These are phyloP conservation scores for Teratosphaeria gauchensis DNA, from an alignment of 2,329 filamentous ascomycete genomes.

Conservation along the genomic window DNA sequence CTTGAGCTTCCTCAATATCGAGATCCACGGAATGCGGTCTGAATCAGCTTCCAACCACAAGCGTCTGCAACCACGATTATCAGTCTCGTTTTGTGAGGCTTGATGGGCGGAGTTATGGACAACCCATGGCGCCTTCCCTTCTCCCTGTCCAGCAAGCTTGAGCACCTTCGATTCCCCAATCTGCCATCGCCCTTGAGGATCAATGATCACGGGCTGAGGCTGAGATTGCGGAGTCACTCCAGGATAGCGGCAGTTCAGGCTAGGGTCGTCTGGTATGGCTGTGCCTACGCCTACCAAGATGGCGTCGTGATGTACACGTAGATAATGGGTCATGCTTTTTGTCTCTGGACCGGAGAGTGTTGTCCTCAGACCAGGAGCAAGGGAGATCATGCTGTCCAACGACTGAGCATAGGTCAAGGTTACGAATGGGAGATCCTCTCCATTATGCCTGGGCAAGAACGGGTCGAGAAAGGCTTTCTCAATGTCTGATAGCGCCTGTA, in stretches of 20 bases:
- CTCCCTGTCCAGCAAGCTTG: slow-evolving; percentile 51
- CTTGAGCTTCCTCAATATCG: slow-evolving; percentile 50
- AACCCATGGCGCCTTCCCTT: slow-evolving; percentile 65
- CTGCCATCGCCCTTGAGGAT: slow-evolving; percentile 67
- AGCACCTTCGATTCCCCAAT: slow-evolving; percentile 52
- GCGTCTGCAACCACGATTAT: not conserved
- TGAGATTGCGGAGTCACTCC: slow-evolving; percentile 42
- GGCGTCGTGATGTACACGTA: slow-evolving; percentile 71
- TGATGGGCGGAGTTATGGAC: slow-evolving; percentile 36
- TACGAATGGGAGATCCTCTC: slow-evolving; percentile 40
- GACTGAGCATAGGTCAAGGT: slow-evolving; percentile 89
- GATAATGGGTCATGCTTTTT: slow-evolving; percentile 87
- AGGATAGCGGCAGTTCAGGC: slow-evolving; percentile 61
- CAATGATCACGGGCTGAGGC: slow-evolving; percentile 72
- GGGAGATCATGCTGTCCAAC: slow-evolving; percentile 69
- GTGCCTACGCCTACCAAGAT: slow-evolving; percentile 82
- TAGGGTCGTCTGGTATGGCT: slow-evolving; percentile 73
- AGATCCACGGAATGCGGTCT: slow-evolving; percentile 46
- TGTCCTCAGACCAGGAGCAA: slow-evolving; percentile 72
- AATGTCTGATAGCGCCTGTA: slow-evolving; percentile 25
- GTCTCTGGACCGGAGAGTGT: slow-evolving; percentile 70
- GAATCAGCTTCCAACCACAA: slow-evolving; percentile 23
- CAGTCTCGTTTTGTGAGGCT: not conserved
- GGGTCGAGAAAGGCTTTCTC: slow-evolving; percentile 39
- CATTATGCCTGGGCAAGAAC: slow-evolving; percentile 33